Conservation (phyloP, 1,139 yeast species). For the Groenewaldozyma sp. region DNA sequence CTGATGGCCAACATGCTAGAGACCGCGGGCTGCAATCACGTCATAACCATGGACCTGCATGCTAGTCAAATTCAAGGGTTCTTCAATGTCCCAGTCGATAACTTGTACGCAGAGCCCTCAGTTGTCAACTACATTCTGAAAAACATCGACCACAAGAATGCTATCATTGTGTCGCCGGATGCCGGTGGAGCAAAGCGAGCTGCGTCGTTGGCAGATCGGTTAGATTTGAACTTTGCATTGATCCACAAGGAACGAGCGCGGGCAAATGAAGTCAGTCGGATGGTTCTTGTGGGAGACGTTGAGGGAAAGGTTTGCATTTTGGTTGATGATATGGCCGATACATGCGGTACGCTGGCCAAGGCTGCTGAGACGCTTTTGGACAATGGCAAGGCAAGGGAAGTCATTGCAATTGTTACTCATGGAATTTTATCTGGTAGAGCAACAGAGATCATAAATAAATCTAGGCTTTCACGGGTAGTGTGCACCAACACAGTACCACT, state of each 20-base stretch:
- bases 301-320: slow-evolving; percentile 76
- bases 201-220: slow-evolving; percentile 86
- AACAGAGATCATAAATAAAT: slow-evolving; percentile 67
- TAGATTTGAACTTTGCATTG: slow-evolving; percentile 88
- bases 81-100: slow-evolving; percentile 92
- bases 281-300: slow-evolving; percentile 97
- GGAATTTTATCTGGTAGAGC: slow-evolving; percentile 90
- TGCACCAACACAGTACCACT: slow-evolving; percentile 95
- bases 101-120: slow-evolving; percentile 90
- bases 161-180: slow-evolving; percentile 91
- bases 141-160: slow-evolving; percentile 52
- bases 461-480: slow-evolving; percentile 69
- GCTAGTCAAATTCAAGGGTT: slow-evolving; percentile 98
- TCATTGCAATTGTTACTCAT: slow-evolving; percentile 92
- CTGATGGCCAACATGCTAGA: slow-evolving; percentile 91
- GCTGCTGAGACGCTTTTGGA: slow-evolving; percentile 86
- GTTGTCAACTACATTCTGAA: slow-evolving; percentile 83
- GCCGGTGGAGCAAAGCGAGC: slow-evolving; percentile 99
- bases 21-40: slow-evolving; percentile 95
- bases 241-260: slow-evolving; percentile 94
- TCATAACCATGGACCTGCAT: slow-evolving; percentile 94
- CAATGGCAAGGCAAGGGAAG: slow-evolving; percentile 64
- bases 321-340: slow-evolving; percentile 98
- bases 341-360: slow-evolving; percentile 93
- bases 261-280: slow-evolving; percentile 87